Evolutionary conservation across 1,284 basidiomycete species (phyloP).

Genomic region (Ceratobasidium papillatum): DNA sequence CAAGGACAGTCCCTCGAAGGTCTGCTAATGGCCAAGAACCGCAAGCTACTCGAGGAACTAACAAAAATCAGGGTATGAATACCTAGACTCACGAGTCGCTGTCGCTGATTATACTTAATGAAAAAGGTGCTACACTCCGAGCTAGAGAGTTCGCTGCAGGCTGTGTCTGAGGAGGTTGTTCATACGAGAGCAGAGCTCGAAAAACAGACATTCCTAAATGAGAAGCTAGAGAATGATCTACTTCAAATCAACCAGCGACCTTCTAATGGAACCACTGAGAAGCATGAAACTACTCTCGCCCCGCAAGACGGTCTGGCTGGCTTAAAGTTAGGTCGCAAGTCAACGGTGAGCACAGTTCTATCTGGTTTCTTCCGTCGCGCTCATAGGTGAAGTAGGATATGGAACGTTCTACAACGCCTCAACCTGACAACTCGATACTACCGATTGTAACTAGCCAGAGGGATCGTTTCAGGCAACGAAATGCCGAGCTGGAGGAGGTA

Average conservation of each 20-base stretch:
- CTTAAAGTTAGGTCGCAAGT: constrained; percentile 73
- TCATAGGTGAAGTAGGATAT: constrained; percentile 45
- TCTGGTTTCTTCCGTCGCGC: background rate
- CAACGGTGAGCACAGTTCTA: constrained; percentile 51
- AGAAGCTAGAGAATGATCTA: constrained; percentile 91
- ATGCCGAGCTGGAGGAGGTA: constrained; percentile 95
- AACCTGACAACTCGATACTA: constrained; percentile 84
- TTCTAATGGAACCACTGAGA: constrained; percentile 50
- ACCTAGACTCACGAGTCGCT: background rate
- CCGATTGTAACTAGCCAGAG: constrained; percentile 97
- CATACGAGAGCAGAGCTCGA: constrained; percentile 72
- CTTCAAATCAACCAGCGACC: constrained; percentile 72
- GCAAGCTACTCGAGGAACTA: constrained; percentile 91
- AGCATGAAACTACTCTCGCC: constrained; percentile 43
- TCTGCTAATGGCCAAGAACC: constrained; percentile 92
- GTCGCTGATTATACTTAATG: background rate
- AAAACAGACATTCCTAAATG: constrained; percentile 81
- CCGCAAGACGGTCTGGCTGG: constrained; percentile 67
- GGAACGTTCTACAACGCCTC: constrained; percentile 38
- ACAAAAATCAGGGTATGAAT: constrained; percentile 82
- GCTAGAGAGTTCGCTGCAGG: constrained; percentile 72
- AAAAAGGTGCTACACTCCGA: constrained; percentile 82
- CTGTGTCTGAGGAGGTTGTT: constrained; percentile 67
- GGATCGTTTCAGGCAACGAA: constrained; percentile 93
- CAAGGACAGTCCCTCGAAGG: constrained; percentile 87